Evolutionary conservation across 1,284 basidiomycete genomes (phyloP).

Genomic region (Austropuccinia psidii): DNA sequence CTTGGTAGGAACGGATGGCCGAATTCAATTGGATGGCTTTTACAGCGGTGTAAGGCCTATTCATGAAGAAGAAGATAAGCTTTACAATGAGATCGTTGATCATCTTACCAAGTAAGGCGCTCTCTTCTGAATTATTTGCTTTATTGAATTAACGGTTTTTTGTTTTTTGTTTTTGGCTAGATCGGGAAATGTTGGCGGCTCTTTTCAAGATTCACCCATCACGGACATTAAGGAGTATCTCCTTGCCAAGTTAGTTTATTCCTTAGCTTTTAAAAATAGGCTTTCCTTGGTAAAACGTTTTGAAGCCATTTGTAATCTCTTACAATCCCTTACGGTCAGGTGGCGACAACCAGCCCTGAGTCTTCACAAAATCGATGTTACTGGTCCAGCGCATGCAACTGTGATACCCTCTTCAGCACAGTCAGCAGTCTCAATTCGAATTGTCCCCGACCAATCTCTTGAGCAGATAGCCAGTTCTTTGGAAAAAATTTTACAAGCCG

Average conservation of each 20-base stretch:
- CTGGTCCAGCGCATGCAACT: conserved; percentile 56
- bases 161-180: background rate
- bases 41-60: conserved; percentile 55
- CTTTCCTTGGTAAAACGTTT: conserved; percentile 54
- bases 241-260: conserved; percentile 56
- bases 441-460: conserved; percentile 87
- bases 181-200: conserved; percentile 35
- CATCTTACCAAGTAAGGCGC: conserved; percentile 11
- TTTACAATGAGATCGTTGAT: conserved; percentile 41
- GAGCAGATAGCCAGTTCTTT: conserved; percentile 61
- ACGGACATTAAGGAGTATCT: conserved; percentile 40
- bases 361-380: conserved; percentile 43
- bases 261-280: conserved; percentile 63
- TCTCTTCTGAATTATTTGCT: conserved; percentile 17
- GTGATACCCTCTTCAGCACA: conserved; percentile 75
- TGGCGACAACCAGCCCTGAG: conserved; percentile 39
- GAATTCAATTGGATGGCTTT: conserved; percentile 70
- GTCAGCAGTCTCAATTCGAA: conserved; percentile 73
- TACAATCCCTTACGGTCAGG: conserved; percentile 38
- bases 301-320: conserved; percentile 35
- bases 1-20: conserved; percentile 54
- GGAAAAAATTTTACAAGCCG: conserved; percentile 55
- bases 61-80: conserved; percentile 44
- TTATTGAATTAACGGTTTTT: conserved; percentile 44
- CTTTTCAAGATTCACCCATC: conserved; percentile 40